Percentiles rank a stretch among this genome's conserved stretches.
These are phyloP conservation scores for Ogataea trehaloabstinens DNA, from an alignment of 805 yeast species.

Conservation along the genomic window DNA sequence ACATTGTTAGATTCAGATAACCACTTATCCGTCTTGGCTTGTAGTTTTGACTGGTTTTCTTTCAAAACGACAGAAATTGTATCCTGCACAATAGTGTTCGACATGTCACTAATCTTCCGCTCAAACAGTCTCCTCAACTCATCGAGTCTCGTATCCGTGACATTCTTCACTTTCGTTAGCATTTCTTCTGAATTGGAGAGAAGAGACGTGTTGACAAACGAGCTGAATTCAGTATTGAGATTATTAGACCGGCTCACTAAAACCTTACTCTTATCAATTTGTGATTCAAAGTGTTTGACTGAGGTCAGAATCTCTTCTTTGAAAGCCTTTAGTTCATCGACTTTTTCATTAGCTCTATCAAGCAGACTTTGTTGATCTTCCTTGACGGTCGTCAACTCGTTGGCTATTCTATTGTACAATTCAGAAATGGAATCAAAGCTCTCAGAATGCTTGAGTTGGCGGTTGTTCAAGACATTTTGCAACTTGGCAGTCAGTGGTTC, in stretches of 20 bases:
- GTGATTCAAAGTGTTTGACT: background rate
- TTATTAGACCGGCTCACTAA: slow-evolving; percentile 2
- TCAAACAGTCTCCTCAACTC: slow-evolving; percentile 8
- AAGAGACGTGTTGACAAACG: slow-evolving; percentile 6
- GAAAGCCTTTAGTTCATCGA: slow-evolving; percentile 11
- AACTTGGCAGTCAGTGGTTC: slow-evolving; percentile 15
- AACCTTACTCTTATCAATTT: background rate
- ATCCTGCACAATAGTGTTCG: slow-evolving; percentile 7
- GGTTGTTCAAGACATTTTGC: background rate
- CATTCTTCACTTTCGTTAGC: slow-evolving; percentile 2
- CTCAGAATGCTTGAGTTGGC: background rate
- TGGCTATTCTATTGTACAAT: slow-evolving; percentile 1
- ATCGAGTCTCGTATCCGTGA: slow-evolving; percentile 5
- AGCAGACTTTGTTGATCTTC: slow-evolving; percentile 9
- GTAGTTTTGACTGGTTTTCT: slow-evolving; percentile 9
- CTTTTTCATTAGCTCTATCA: slow-evolving; percentile 5
- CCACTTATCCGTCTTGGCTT: slow-evolving; percentile 9
- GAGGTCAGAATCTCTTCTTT: slow-evolving; percentile 8
- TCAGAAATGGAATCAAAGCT: background rate
- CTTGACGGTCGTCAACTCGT: slow-evolving; percentile 4
- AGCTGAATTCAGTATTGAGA: slow-evolving; percentile 9
- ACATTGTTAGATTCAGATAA: background rate
- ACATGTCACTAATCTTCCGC: slow-evolving; percentile 8
- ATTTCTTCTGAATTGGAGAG: slow-evolving; percentile 5
- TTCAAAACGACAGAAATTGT: slow-evolving; percentile 9